Evolutionary conservation across 495 filamentous ascomycete genomes (phyloP).

Genomic region (Mycothermus thermophilus): DNA sequence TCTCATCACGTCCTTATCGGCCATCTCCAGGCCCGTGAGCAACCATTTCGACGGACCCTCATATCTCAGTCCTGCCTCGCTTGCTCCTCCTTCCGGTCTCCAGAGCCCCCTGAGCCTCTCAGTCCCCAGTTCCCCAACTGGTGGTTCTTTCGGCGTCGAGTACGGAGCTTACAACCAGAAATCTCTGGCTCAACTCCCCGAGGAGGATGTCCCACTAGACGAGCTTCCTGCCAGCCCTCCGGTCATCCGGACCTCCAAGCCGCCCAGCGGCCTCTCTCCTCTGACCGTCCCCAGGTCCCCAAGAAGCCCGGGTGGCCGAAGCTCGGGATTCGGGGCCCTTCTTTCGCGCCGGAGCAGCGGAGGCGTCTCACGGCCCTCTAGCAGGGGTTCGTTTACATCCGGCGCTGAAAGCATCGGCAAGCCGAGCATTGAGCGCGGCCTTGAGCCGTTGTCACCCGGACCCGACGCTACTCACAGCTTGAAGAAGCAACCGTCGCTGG

Average conservation of each 20-base stretch:
- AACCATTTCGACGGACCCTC: conserved; percentile 50
- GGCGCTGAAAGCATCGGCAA: conserved; percentile 45
- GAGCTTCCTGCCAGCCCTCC: conserved; percentile 61
- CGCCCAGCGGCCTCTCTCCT: conserved; percentile 56
- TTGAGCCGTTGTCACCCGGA: conserved; percentile 22
- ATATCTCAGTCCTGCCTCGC: too few species aligned
- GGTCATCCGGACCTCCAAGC: conserved; percentile 74
- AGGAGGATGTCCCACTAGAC: conserved; percentile 45
- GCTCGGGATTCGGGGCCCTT: conserved; percentile 30
- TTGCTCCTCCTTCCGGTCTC: conserved; percentile 14
- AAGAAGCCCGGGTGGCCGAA: conserved; percentile 25
- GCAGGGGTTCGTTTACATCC: conserved; percentile 35
- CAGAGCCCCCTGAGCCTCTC: conserved; percentile 32
- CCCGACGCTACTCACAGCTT: conserved; percentile 20
- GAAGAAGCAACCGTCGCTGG: conserved; percentile 32
- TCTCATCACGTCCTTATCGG: conserved; percentile 79
- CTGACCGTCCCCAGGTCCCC: conserved; percentile 51
- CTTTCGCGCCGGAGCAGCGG: conserved; percentile 30
- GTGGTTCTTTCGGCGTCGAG: conserved; percentile 56
- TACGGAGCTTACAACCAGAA: conserved; percentile 45
- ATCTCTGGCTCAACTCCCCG: conserved; percentile 34
- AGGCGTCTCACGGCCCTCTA: conserved; percentile 36
- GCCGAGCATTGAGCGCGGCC: conserved; percentile 41
- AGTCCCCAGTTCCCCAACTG: conserved; percentile 32
- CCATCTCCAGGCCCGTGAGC: conserved; percentile 64